Evolutionary conservation across 1,284 basidiomycete genomes (phyloP), one percentile per base, ranked within the genome.

Genomic region (Ceratobasidium sp.): DNA sequence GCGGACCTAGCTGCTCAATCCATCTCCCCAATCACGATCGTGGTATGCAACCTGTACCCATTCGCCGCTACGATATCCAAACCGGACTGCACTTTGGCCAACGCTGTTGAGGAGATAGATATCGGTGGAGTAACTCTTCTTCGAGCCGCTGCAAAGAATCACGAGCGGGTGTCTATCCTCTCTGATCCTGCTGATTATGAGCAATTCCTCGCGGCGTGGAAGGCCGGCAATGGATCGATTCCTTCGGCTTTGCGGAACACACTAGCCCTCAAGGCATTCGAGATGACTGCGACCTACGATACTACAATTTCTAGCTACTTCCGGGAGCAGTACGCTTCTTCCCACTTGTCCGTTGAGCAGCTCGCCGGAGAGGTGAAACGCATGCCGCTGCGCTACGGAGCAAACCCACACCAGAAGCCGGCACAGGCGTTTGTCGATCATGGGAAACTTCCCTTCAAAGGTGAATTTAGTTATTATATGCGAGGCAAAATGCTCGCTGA

Each of bases 1-100:
- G 85, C 87, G 73, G 96, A 98, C 82, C 87, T 98, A 74, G 84
- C 87, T 43, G 85, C 90, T 16, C 94, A 96, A 80, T 86, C 86
- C 74, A 98, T 98, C 82, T 88, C 92, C 19, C 92, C 93, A 76
- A 98, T 98, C 84, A 91, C 92, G 71, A 91, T 98, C 83, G 95
- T 98, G 74, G 95, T 98, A 75, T 99, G 98, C 90, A 99, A 99
- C 84, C 90, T 99, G 69, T 99, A 99, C 85, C 98, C 98, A 0
- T 99, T 99, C 84, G 90, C 92, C 27, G 88, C 92, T 53, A 98
- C 96, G 72, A 95, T 98, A 81, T 86, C 91, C 1, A 91, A 93
- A 81, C 94, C 96, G 0, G 88, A 90, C 78, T 97, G 96, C 83
- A 95, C 95, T 19, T 89, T 98, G 77, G 90, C 94, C 2, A 91